Evolutionary conservation across 768 basidiomycete species (phyloP), one percentile per base, ranked within the genome.

Genomic region (Suillus lakei): DNA sequence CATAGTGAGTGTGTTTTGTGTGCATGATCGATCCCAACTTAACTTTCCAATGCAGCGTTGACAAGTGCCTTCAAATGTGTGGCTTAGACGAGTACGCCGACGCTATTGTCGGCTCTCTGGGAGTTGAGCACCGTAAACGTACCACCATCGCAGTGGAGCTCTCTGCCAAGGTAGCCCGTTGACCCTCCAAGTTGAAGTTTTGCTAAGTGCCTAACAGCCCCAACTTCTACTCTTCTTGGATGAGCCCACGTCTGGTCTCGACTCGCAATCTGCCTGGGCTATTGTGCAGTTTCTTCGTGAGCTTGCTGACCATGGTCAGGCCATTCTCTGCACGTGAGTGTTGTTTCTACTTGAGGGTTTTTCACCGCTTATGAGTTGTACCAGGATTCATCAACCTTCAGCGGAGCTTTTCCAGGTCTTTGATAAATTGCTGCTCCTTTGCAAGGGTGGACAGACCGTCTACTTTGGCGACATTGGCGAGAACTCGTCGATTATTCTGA

Each of bases 61-160:
- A 86, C 69, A 85, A 76, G 73, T 87, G 81, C 60, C 75, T 89
- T 65, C 79, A 79, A 77, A 88, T 94, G 73, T 80, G 86, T 65
- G 91, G 91, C 50, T 74, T 93, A 59, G 85, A 87, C 60, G 84
- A 82, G 13, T 82, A 85, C 56, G 89, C 82, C 12, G 90, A 93
- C 62, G 91, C 89, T 4, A 81, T 89, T 70, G 88, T 93, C 10
- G 89, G 87, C 28, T 84, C 86, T 46, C 79, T 91, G 3, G 85
- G 87, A 3, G 85, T 91, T n/a, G 92, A 94, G 68, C 86, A 90
- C 66, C 83, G 86, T 55, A 96, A 95, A 78, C 84, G 93, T 9
- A 88, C 92, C 0, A 95, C 93, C 0, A 96, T 96, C 65, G 94
- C 86, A 30, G 93, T 95, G 41, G 93, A 95, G 73, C 81, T 96